Evolutionary conservation across 441 rosid genomes (phyloP), one percentile per base, ranked within the genome.

Genomic region (Manihot esculenta): DNA sequence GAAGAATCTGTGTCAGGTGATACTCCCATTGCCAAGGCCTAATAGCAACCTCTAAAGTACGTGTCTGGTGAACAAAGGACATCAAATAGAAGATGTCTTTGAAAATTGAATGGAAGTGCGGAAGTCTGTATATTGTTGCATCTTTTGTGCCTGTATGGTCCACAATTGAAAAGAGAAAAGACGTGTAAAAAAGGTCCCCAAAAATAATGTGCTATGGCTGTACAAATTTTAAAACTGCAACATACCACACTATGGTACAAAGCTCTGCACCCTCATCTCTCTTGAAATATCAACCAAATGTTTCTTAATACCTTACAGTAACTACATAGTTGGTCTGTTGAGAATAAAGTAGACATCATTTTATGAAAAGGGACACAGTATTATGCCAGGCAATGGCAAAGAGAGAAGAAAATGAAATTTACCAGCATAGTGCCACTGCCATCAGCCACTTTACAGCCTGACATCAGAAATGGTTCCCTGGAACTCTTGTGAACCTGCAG

Each of bases 391-490:
- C 42, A 38, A 38, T 38, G 42, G 8, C 42, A 38, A 62, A 64
- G 18, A 38, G 17, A 26, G 12, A 13, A 58, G 27, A 30, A 44
- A 14, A 21, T 23, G 35, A 69, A 60, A 58, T 66, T 83, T 84
- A 95, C 99, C 89, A 95, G 89, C 99, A 95, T 93, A 33, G 82
- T 79, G 73, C 99, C 99, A 66, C 85, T 87, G 50, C 99, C 99
- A 86, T 95, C 99, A 6, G 98, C 98, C 27, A 95, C 95, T 83
- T 95, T 95, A 76, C 99, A 95, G 67, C 99, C 99, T 45, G 99
- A 93, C 97, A 95, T 90, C 9, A 95, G 81, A 85, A 95, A 95
- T 67, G 98, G 98, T 48, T 80, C 80, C 78, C 64, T 75, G 33
- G 94, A 51, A 79, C 78, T 84, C 83, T 95, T 95, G 74, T 86